Percentiles rank a stretch among this genome's conserved stretches.
Evolutionary conservation across 73 alveolate species (phyloP).

Genomic region (Symbiodinium natans): DNA sequence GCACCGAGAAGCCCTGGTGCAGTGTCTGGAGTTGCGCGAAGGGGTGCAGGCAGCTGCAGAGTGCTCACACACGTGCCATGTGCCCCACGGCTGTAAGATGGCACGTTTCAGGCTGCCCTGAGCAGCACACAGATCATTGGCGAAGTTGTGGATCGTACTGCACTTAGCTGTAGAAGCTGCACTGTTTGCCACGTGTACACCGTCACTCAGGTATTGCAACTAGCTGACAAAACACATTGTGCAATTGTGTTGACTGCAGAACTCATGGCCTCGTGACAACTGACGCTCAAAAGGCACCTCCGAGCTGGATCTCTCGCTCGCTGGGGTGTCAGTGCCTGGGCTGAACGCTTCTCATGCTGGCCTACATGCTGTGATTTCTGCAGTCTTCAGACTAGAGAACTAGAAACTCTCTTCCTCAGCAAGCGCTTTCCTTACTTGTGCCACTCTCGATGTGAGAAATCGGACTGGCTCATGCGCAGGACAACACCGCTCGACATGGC

Average conservation of each 20-base stretch:
- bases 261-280: no score
- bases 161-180: background rate
- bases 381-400: no score
- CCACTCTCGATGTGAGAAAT: no score
- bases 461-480: background rate
- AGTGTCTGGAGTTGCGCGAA: constrained; percentile 69
- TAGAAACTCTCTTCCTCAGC: no score
- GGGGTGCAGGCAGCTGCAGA: constrained; percentile 52
- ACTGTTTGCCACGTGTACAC: no score
- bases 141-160: constrained; percentile 56
- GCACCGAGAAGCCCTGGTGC: constrained; percentile 75
- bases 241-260: no score
- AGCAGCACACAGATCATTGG: constrained; percentile 64
- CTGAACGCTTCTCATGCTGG: background rate
- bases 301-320: constrained; percentile 77
- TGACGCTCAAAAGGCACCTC: constrained; percentile 52
- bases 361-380: background rate
- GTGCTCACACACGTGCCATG: background rate
- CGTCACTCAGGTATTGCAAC: no score
- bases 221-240: no score
- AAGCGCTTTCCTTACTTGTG: no score
- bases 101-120: constrained; percentile 7
- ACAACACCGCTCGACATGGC: constrained; percentile 87
- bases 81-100: no score
- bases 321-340: constrained; percentile 74